Conservation (phyloP, 139 green algal species). For the Chlamydomonas applanata region DNA sequence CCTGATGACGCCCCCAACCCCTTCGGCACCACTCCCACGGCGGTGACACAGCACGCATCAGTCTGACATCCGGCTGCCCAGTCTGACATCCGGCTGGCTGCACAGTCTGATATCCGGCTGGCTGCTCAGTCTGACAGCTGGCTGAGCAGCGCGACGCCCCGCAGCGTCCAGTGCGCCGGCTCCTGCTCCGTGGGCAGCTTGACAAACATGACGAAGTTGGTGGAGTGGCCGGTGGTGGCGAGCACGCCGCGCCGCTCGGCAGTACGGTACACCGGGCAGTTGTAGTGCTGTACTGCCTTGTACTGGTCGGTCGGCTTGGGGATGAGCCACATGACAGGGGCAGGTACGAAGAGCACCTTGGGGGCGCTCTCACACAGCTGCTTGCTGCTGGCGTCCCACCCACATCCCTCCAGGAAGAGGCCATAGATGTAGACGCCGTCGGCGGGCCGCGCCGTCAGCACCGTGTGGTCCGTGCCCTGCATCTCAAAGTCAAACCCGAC, state of each 20-base stretch:
- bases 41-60: too few relatives aligned
- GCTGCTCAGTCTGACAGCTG: conserved; percentile 50
- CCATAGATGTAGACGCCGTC: conserved; percentile 71
- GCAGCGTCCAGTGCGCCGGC: conserved; percentile 68
- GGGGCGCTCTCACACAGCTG: conserved; percentile 11
- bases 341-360: conserved; percentile 54
- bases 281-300: conserved; percentile 60
- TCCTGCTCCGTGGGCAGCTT: conserved; percentile 49
- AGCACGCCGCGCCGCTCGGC: conserved; percentile 70
- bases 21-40: too few relatives aligned
- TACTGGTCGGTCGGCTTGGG: conserved; percentile 46
- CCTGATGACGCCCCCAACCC: too few relatives aligned
- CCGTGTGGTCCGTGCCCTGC: conserved; percentile 50
- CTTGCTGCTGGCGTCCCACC: conserved; percentile 52
- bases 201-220: conserved; percentile 83
- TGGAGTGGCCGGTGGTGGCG: conserved; percentile 79
- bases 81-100: too few relatives aligned
- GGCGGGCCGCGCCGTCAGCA: conserved; percentile 25
- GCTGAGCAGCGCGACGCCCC: conserved; percentile 69
- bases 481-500: conserved; percentile 69
- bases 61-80: too few relatives aligned
- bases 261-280: conserved; percentile 80
- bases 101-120: too few relatives aligned
- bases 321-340: conserved; percentile 67
- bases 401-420: conserved; percentile 69